Base-by-base conservation (phyloP, 1,284 basidiomycete species). In the Vanrija humicola region DNA sequence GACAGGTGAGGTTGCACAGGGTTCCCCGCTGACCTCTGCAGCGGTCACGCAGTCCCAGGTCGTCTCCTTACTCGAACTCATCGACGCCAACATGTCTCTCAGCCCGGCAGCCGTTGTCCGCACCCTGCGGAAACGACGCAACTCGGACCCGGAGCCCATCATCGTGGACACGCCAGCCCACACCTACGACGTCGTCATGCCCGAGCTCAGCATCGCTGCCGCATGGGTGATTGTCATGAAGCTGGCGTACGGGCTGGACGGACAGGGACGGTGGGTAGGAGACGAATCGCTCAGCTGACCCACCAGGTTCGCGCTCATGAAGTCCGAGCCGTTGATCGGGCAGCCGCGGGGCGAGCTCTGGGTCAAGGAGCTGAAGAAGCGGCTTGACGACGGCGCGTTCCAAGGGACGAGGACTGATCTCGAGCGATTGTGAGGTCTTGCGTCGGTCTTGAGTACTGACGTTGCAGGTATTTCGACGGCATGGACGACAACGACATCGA, bases 181-280 rank as follows among this genome's bases (percentile, higher is more conserved):
- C 43, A 34, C 10, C 26, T 46, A 58, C 12, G 70, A 75, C 60
- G 62, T 68, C 1, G 80, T 84, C 19, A 84, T 90, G 9, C 83
- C 87, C n/a, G 92, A 95, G 70, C 78, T 90, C 25, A 81, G 83
- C 6, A 76, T 94, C 21, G 76, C 84, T 46, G 84, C 84, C 1
- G 80, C 80, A 7, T 82, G 83, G 50, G 79, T 92, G 16, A 79
- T 92, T 5, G 83, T 86, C 28, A 79, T 92, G 69, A 93, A 92
- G 75, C 79, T 93, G 78, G 81, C 86, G 10, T 92, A 93, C 66
- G 90, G 90, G 1, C 70, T 93, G 28, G 89, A 92, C 71, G 88
- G 84, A n/a, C 76, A 74, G 57, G 59, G 68, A 47, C 82, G 87
- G 87, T 84, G 63, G 50, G 78, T 70, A 23, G 21, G 5, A 5